A percentile compares a stretch with the other conserved stretches of the same genome.
phyloP scores from a whole-genome alignment of 441 rosid genomes.

The Macaranga tanarius region DNA sequence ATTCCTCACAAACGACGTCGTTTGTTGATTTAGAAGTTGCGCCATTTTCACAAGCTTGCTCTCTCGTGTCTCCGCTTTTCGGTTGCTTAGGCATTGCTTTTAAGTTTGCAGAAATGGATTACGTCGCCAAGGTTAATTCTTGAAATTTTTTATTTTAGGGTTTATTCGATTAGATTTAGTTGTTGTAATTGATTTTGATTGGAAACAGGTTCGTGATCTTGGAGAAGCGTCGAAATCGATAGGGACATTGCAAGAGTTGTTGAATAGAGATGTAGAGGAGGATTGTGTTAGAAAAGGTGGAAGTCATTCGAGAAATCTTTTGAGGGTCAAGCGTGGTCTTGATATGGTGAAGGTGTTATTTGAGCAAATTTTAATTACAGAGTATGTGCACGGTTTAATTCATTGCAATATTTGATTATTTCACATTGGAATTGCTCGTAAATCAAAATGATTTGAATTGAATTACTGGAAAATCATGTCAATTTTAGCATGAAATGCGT shows the following conservation, averaged over 20 bases:
- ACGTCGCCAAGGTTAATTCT: constrained; percentile 67
- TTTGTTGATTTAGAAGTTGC: constrained; percentile 49
- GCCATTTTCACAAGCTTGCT: constrained; percentile 76
- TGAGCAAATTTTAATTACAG: constrained; percentile 63
- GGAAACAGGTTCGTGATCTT: constrained; percentile 71
- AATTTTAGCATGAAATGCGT: no score
- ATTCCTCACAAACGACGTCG: constrained; percentile 27
- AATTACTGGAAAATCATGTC: no score
- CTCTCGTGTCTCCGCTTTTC: constrained; percentile 86
- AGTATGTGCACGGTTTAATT: constrained; percentile 36
- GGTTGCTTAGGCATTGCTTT: constrained; percentile 91
- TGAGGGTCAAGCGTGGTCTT: constrained; percentile 93
- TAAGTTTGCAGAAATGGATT: constrained; percentile 94
- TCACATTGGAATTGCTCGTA: no score
- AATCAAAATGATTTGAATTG: no score
- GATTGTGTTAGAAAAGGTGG: constrained; percentile 69
- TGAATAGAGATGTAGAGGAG: constrained; percentile 54
- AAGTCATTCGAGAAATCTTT: constrained; percentile 82
- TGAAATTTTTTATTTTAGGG: neutral
- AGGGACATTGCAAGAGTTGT: constrained; percentile 45
- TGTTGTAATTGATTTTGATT: no score
- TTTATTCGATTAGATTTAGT: no score
- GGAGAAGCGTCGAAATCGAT: constrained; percentile 68
- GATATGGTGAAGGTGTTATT: constrained; percentile 90
- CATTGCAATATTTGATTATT: no score